Base-by-base conservation (phyloP, 2,329 filamentous ascomycete species). In the Pyrenochaeta sp. region DNA sequence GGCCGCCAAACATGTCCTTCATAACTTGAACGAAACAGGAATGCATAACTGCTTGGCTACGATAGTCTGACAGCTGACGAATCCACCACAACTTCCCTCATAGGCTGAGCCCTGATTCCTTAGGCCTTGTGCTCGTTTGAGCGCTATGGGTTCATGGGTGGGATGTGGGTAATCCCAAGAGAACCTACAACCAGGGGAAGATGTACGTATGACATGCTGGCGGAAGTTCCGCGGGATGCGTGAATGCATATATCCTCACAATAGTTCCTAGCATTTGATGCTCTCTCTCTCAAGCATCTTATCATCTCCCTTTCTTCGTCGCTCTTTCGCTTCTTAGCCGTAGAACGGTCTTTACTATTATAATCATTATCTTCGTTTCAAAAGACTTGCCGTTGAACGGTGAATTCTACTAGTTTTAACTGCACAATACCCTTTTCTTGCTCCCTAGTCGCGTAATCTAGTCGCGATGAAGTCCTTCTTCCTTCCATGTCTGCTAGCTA, bases 361-460 rank as follows among this genome's bases (percentile, higher is more conserved):
- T 65, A 50, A 33, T 20, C 58, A 55, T 35, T 27, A 48, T 58
- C 44, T 48, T 41, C 53, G 47, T 46, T 39, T 21, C n/a, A n/a
- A n/a, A n/a, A 32, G 7, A 43, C 50, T 49, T 50, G 56, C 63
- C 62, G 67, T 68, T 71, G 67, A 68, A 56, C 66, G 60, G 65
- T 63, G 49, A 39, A 54, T 47, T 20, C 18, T 41, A 33, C 36
- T 49, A 27, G 23, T 21, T 46, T 20, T 30, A 20, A 33, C 21
- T 35, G 14, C 36, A 45, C 29, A 44, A 54, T 37, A 37, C 41
- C 48, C 32, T 39, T 31, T 14, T 45, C 36, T 20, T 15, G 20
- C 12, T 21, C 27, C 41, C 21, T 10, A 30, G 23, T 27, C 23
- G 23, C n/a, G n/a, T 54, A 52, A 42, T 54, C 6, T 12, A 30